Base-by-base conservation (phyloP, 371 early-diverging fungal species). In the Syncephalastrum contaminatum region DNA sequence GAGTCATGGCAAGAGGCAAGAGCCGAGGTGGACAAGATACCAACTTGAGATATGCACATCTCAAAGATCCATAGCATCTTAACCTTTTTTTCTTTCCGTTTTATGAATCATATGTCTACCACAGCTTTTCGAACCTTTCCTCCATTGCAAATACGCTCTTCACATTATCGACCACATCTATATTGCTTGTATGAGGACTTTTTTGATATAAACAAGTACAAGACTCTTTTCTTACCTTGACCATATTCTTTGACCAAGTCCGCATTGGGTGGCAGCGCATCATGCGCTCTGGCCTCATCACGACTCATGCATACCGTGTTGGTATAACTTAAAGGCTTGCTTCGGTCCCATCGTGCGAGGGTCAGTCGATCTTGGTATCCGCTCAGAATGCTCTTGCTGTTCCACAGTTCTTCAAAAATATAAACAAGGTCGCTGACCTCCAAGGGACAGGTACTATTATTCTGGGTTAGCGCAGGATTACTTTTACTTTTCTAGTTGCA, bases 351-450 rank as follows among this genome's bases (percentile, higher is more conserved):
- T 41, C 92, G 82, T 4, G 77, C 74, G 14, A 95, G 70, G 0
- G 86, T 77, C 6, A 90, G 65, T 64, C 86, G 89, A 55, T 94
- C 91, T 44, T 78, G 70, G 6, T 81, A 66, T 15, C 88, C 85
- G 2, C 91, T 87, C 4, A 94, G 19, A 1, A 84, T 86, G 56
- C 89, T 87, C 54, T 84, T 82, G 12, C 90, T 88, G 27, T 81
- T 69, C 88, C 91, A 95, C 43, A 93, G 77, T 63, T 95, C 94
- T 51, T 95, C 95, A 45, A 92, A 70, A 21, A 93, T 74, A 63
- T 89, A 95, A 0, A 84, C 88, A 3, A 87, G 77, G 62, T 95
- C 95, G 40, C 75, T 73, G 15, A 76, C 54, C 58, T 83, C 82
- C 50, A 94, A 55, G 15, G 60, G 54, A 22, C 56, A 56, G 8